Base-by-base conservation (phyloP, 2,329 filamentous ascomycete genomes). In the Piedraia hortae region DNA sequence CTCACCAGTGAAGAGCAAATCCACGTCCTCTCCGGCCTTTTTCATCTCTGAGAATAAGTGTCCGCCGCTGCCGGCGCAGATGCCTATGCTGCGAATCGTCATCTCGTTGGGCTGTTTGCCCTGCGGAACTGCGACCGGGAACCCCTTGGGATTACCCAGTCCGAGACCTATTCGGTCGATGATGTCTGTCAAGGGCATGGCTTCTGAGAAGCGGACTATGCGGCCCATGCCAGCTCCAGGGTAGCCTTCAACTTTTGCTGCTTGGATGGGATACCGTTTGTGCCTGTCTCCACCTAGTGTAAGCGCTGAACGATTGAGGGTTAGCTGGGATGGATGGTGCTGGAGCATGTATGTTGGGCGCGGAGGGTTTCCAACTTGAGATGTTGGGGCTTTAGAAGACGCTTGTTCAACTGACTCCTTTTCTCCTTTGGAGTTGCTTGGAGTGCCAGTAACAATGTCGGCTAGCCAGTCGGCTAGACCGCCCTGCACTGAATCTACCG, bases 391-490 rank as follows among this genome's bases (percentile, higher is more conserved):
- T 22, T 17, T 17, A 10, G 24, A 20, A 17, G 42, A 35, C 10
- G 43, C 27, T 13, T 17, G 11, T 10, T 22, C 21, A 5, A 13
- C 15, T 17, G 16, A 7, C 10, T 17, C 10, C 16, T 17, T 17
- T 4, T 46, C 38, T 14, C 27, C 22, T 17, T 29, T 4, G 14
- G 20, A 12, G 15, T 24, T 31, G 14, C 41, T 42, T 6, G 44
- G 45, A 15, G 50, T 54, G 14, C 63, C 66, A 2, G 68, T 66
- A 10, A 91, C 62, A 21, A 88, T 68, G 38, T 88, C 72, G 28
- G 75, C 77, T 6, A 97, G 65, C 82, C 82, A 97, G 43, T 89
- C 75, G 39, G 80, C 88, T 34, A 97, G 62, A 3, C 85, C 85
- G 10, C 67, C 63, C 1, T 66, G 62, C 1, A 74, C 74, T 17